Percentiles rank a stretch among this genome's conserved stretches.
These are phyloP conservation scores for Syzygium aqueum DNA, from an alignment of 345 rosid species.

Conservation along the genomic window DNA sequence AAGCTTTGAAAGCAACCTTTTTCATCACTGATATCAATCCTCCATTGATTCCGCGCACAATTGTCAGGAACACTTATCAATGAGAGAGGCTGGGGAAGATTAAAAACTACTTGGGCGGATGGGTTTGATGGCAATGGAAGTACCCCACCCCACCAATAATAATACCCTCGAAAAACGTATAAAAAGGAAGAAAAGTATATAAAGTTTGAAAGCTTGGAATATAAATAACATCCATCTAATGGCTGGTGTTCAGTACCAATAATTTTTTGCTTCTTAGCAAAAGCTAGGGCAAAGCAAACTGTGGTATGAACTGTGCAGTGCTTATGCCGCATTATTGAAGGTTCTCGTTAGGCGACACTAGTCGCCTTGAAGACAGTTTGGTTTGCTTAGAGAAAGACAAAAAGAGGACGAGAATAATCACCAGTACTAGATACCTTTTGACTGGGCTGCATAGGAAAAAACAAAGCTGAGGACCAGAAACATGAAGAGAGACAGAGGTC, in stretches of 20 bases:
- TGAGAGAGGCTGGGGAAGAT: not conserved
- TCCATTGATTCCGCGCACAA: conserved; percentile 1
- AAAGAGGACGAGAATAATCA: not conserved
- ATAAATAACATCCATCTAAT: not conserved
- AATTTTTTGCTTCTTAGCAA: not conserved
- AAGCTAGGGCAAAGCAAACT: not conserved
- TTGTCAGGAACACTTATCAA: not conserved
- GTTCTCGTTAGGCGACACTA: not conserved
- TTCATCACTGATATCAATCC: not conserved
- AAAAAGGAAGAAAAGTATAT: not conserved
- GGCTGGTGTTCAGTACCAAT: not conserved
- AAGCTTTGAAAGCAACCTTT: not conserved
- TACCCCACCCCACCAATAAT: not conserved
- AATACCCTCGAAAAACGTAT: not conserved
- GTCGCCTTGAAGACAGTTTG: not conserved
- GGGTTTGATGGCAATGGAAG: not conserved
- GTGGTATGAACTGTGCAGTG: not conserved
- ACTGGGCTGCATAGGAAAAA: not conserved
- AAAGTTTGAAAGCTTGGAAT: not conserved
- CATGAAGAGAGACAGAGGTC: not conserved
- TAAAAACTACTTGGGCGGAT: not conserved
- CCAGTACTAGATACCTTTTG: not conserved
- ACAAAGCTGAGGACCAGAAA: not conserved
- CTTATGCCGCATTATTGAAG: not conserved
- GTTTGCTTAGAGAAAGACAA: not conserved